Conservation (phyloP, 1,139 yeast genomes). For the Kodamaea alishanica region DNA sequence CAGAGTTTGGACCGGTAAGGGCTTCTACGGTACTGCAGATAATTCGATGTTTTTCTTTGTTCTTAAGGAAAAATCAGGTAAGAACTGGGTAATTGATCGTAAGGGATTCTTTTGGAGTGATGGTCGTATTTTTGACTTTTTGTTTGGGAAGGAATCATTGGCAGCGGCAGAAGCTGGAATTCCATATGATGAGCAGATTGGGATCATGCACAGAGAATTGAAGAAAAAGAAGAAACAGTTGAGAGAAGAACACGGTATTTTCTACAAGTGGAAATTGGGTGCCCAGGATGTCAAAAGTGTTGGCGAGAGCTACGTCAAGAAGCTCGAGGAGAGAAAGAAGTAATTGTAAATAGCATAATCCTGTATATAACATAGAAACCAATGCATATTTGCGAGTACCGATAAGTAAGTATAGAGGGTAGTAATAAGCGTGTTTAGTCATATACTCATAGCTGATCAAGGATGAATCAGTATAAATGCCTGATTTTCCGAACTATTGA, state of each 20-base stretch:
- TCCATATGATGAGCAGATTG: conserved; percentile 58
- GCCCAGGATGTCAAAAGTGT: conserved; percentile 34
- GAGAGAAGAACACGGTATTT: conserved; percentile 37
- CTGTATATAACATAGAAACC: background rate
- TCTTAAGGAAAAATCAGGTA: conserved; percentile 52
- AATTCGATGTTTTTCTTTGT: conserved; percentile 71
- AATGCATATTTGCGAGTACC: background rate
- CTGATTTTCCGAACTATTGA: too few species aligned
- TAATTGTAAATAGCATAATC: background rate
- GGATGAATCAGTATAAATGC: too few species aligned
- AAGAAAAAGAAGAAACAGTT: conserved; percentile 38
- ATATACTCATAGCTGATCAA: too few species aligned
- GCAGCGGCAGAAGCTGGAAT: conserved; percentile 76
- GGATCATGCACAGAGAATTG: conserved; percentile 38
- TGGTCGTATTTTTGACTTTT: conserved; percentile 75
- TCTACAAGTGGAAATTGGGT: conserved; percentile 40
- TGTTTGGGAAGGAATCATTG: conserved; percentile 74
- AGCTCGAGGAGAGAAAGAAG: conserved; percentile 5
- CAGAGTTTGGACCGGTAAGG: conserved; percentile 80
- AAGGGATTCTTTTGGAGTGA: conserved; percentile 87
- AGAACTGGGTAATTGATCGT: conserved; percentile 77
- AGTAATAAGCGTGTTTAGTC: too few species aligned
- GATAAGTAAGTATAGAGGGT: background rate
- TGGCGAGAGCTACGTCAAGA: conserved; percentile 17
- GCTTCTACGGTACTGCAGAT: conserved; percentile 82